phyloP scores from a whole-genome alignment of 1,284 basidiomycete genomes.

The Marasmius tenuissimus region DNA sequence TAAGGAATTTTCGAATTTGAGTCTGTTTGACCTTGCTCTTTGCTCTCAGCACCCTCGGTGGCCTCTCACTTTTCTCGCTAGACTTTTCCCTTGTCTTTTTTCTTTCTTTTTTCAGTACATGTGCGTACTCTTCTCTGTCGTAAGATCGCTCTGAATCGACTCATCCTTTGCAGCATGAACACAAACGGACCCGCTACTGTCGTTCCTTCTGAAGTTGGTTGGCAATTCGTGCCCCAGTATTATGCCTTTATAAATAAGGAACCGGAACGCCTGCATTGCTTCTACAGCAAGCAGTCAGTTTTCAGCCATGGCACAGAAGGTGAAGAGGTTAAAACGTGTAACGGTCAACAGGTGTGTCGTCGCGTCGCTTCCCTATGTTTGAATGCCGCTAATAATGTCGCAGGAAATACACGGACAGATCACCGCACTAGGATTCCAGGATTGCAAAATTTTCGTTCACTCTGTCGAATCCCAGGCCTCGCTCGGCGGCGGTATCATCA shows the following conservation, averaged over 20 bases:
- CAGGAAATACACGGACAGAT: constrained; percentile 99
- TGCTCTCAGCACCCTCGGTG: constrained; percentile 3
- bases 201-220: constrained; percentile 88
- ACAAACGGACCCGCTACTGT: constrained; percentile 39
- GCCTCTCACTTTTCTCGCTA: constrained; percentile 1
- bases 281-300: constrained; percentile 98
- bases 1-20: constrained; percentile 6
- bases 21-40: constrained; percentile 6
- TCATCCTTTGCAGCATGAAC: constrained; percentile 21
- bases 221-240: constrained; percentile 97
- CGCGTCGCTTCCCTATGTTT: background rate
- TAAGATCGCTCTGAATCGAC: background rate
- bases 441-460: constrained; percentile 98
- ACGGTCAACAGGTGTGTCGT: constrained; percentile 81
- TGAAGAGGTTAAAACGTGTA: constrained; percentile 85
- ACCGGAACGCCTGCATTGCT: constrained; percentile 95
- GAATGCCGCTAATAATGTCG: constrained; percentile 11
- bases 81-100: constrained; percentile 2
- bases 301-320: constrained; percentile 96
- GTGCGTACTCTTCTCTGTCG: background rate
- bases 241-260: constrained; percentile 99
- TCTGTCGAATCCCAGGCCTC: constrained; percentile 94
- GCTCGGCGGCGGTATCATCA: constrained; percentile 93
- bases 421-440: constrained; percentile 88
- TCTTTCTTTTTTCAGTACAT: background rate